Evolutionary conservation across 2,329 filamentous ascomycete species (phyloP).

Genomic region (Graphilbum fragrans): DNA sequence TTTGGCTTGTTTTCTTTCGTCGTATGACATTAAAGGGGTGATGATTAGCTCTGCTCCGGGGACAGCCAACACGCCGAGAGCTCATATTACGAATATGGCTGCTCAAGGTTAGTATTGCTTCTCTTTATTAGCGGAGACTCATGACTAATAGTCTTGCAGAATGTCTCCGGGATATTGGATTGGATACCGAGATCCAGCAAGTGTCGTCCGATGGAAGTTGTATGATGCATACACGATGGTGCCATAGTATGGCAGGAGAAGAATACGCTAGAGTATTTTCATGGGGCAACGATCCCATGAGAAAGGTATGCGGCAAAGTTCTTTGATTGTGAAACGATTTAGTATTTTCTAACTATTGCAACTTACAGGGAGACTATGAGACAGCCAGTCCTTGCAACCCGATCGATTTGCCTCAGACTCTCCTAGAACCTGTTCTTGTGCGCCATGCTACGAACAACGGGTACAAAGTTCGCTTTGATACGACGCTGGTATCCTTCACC

Average conservation of each 20-base stretch:
- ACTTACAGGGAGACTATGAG: conserved; percentile 26
- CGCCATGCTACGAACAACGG: conserved; percentile 24
- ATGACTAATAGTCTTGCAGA: conserved; percentile 18
- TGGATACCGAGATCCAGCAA: conserved; percentile 27
- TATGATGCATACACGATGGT: conserved; percentile 40
- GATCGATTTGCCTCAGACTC: conserved; percentile 33
- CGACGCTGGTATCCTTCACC: conserved; percentile 21
- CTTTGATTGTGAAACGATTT: too few species aligned
- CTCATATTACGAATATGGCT: conserved; percentile 49
- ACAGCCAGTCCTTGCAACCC: conserved; percentile 29
- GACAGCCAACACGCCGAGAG: conserved; percentile 43
- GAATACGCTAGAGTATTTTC: conserved; percentile 37
- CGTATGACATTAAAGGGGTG: conserved; percentile 39
- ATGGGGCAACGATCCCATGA: conserved; percentile 34
- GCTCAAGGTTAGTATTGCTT: conserved; percentile 28
- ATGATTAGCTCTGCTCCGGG: conserved; percentile 36
- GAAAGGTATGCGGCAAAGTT: conserved; percentile 17
- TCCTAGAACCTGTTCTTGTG: conserved; percentile 33
- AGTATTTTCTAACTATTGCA: neutral
- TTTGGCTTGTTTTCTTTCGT: conserved; percentile 38
- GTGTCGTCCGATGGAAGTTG: conserved; percentile 23
- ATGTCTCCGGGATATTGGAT: conserved; percentile 37
- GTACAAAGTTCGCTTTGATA: conserved; percentile 30
- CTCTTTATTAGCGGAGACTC: conserved; percentile 3
- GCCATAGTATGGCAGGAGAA: conserved; percentile 36